Base-by-base conservation (phyloP, 805 yeast genomes). In the Ogataea paraovalis region DNA sequence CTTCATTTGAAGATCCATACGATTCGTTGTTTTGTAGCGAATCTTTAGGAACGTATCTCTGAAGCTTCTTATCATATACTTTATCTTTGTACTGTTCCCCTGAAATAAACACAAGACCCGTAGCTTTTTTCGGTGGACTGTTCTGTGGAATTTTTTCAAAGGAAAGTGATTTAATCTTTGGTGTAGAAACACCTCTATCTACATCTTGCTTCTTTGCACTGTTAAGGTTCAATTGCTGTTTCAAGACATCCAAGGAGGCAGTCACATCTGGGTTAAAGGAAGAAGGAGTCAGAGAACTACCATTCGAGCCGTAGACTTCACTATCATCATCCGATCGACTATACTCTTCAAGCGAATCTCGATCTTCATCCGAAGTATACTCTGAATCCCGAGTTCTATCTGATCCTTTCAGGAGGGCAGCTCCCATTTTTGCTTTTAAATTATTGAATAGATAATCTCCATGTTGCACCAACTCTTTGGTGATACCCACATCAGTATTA, bases 71-170 rank as follows among this genome's bases (percentile, higher is more conserved):
- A 50, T 66, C 70, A 41, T 49, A 66, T 4, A 61, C 51, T 42
- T 63, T 65, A 36, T 58, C 64, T 32, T 54, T 62, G 48, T 61
- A 65, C 4, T 62, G 62, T 20, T 58, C 63, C 13, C 64, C 68
- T 7, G 68, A 50, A 6, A 66, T 66, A 41, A 66, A 65, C 16
- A 59, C 63, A 39, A 65, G 42, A 12, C 63, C 61, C 19, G 49
- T 56, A 51, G 59, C 27, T 49, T 53, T 19, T 39, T 45, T 13
- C 38, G 25, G 13, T 16, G 14, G 12, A 14, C 39, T 14, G 2
- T 16, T 10, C 12, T n/a, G 13, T 5, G 38, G 19, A 18, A 5
- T 16, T 18, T 16, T 18, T 4, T 18, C 12, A 18, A 34, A n/a
- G 4, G 21, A 6, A 18, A 18, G 4, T 14, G 23, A 2, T n/a